phyloP scores from a whole-genome alignment of 345 rosid species.

The Acer negundo region DNA sequence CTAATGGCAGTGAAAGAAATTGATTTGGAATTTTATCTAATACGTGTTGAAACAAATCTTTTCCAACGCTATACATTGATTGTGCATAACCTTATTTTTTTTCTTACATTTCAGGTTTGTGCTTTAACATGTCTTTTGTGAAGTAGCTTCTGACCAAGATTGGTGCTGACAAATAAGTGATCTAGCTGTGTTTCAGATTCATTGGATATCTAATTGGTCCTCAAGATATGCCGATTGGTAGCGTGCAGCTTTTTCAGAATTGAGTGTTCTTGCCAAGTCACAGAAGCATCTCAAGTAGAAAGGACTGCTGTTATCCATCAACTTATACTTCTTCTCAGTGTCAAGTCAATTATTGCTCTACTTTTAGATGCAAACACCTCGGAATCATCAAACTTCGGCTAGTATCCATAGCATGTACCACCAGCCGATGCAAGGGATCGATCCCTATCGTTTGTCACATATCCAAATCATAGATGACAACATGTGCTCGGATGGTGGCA shows the following conservation, averaged over 20 bases:
- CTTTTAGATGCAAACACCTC: conserved; percentile 70
- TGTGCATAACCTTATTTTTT: not conserved
- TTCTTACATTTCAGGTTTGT: conserved; percentile 19
- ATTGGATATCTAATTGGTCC: not conserved
- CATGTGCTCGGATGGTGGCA: conserved; percentile 46
- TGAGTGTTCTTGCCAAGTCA: conserved; percentile 5
- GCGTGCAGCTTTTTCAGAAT: not conserved
- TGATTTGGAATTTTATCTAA: not conserved
- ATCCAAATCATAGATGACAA: conserved; percentile 53
- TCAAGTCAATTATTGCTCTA: conserved; percentile 6
- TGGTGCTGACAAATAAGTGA: not conserved
- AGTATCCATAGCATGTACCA: conserved; percentile 52
- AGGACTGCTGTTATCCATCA: not conserved
- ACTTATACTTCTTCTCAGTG: not conserved
- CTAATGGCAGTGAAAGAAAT: not conserved
- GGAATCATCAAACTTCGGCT: conserved; percentile 55
- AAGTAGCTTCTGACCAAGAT: not conserved
- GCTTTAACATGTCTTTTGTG: conserved; percentile 3
- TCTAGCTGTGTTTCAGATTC: not conserved
- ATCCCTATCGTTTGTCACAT: conserved; percentile 47
- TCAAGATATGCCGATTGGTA: conserved; percentile 6
- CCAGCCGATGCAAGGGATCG: conserved; percentile 46
- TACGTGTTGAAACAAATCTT: not conserved
- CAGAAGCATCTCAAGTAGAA: conserved; percentile 2
- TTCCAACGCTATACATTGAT: not conserved